Conservation (phyloP, 2,329 filamentous ascomycete species). For the Zalaria sp. region DNA sequence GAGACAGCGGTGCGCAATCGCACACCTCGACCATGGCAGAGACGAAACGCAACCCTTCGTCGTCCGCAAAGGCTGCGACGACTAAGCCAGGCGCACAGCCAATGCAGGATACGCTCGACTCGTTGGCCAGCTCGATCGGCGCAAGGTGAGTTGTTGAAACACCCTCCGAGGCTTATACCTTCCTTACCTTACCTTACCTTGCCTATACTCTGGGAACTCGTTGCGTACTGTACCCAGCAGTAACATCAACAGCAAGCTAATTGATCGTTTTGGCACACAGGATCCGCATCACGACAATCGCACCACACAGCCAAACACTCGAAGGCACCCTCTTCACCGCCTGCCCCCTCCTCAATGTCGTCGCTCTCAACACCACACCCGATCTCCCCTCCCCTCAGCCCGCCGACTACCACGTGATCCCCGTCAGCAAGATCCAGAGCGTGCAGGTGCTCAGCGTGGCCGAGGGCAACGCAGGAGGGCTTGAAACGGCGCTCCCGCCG, state of each 20-base stretch:
- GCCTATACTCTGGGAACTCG: too few species aligned
- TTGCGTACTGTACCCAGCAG: too few species aligned
- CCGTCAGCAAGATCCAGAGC: slow-evolving; percentile 42
- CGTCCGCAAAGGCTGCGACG: slow-evolving; percentile 38
- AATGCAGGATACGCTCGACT: slow-evolving; percentile 32
- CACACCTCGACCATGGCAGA: slow-evolving; percentile 36
- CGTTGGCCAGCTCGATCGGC: slow-evolving; percentile 46
- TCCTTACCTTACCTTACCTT: not conserved
- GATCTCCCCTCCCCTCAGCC: slow-evolving; percentile 29
- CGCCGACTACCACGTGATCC: slow-evolving; percentile 47
- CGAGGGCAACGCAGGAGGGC: slow-evolving; percentile 23
- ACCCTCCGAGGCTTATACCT: not conserved
- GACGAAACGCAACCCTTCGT: slow-evolving; percentile 39
- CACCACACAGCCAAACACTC: slow-evolving; percentile 34
- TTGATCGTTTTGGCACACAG: slow-evolving; percentile 20
- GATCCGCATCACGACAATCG: slow-evolving; percentile 42
- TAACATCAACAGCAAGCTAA: too few species aligned
- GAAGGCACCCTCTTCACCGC: slow-evolving; percentile 51
- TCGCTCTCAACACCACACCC: slow-evolving; percentile 44
- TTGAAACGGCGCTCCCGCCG: slow-evolving; percentile 27
- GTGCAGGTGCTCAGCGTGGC: slow-evolving; percentile 39
- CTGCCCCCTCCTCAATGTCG: slow-evolving; percentile 44
- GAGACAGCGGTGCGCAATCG: too few species aligned
- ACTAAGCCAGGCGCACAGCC: slow-evolving; percentile 33
- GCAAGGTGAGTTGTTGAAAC: slow-evolving; percentile 35